A percentile compares a stretch with the other conserved stretches of the same genome.
Evolutionary conservation across 116 monocot species (phyloP).

Genomic region (Iris pallida): DNA sequence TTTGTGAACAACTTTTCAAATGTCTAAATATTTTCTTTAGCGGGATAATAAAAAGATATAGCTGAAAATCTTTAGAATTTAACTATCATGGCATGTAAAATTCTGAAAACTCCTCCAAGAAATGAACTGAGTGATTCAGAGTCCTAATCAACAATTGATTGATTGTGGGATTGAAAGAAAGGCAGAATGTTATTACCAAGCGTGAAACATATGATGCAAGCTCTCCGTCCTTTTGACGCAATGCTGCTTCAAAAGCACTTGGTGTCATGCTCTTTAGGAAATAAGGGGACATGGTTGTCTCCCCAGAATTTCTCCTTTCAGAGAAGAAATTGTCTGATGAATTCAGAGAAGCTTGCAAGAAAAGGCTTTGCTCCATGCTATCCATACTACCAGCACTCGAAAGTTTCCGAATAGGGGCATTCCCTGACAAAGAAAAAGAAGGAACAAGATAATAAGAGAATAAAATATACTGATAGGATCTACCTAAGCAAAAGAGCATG

Average conservation of each 20-base stretch:
- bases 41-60: too few relatives aligned
- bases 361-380: conserved; percentile 76
- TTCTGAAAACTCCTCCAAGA: too few relatives aligned
- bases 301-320: conserved; percentile 66
- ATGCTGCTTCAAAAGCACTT: conserved; percentile 84
- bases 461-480: conserved; percentile 3
- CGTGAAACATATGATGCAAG: conserved; percentile 89
- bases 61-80: too few relatives aligned
- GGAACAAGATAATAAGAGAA: not conserved
- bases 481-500: not conserved
- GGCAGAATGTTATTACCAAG: conserved; percentile 39
- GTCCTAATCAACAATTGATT: too few relatives aligned
- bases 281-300: conserved; percentile 61
- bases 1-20: too few relatives aligned
- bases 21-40: too few relatives aligned
- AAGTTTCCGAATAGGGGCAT: conserved; percentile 34
- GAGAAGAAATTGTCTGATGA: conserved; percentile 44
- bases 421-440: conserved; percentile 40
- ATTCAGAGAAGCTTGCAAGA: conserved; percentile 76
- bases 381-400: conserved; percentile 69
- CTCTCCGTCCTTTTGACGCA: conserved; percentile 96
- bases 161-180: not conserved
- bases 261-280: conserved; percentile 95
- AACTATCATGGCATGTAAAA: too few relatives aligned
- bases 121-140: too few relatives aligned